Percentiles rank a stretch among this genome's conserved stretches.
phyloP scores from a whole-genome alignment of 2,329 filamentous ascomycete genomes.

The Penicillium sp. region DNA sequence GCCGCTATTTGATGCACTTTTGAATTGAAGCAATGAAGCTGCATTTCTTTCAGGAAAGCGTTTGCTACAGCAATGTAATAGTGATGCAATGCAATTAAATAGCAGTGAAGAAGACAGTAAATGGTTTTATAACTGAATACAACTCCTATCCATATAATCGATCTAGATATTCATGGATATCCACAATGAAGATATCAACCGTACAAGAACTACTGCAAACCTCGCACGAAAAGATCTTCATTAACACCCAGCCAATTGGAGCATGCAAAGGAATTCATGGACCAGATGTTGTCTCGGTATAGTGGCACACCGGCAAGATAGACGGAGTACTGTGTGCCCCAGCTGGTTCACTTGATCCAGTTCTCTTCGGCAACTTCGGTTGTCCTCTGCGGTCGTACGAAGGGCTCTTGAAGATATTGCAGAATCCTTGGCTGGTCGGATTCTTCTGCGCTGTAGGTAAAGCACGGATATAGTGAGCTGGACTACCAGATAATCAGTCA shows the following conservation, averaged over 20 bases:
- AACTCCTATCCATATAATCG: background rate
- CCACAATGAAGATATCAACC: background rate
- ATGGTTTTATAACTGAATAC: too few species aligned
- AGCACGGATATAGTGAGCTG: too few species aligned
- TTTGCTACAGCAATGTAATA: background rate
- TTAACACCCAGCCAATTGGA: too few species aligned
- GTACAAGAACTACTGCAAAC: background rate
- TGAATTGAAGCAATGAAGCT: too few species aligned
- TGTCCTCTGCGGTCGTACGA: background rate
- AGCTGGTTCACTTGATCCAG: background rate
- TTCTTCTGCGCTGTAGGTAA: background rate
- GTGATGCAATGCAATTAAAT: too few species aligned
- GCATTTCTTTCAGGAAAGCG: background rate
- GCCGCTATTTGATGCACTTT: too few species aligned
- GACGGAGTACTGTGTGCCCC: background rate
- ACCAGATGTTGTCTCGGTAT: background rate
- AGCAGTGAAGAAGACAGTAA: too few species aligned
- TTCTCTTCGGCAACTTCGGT: background rate
- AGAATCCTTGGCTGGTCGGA: background rate
- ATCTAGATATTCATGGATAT: background rate
- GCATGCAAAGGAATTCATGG: too few species aligned
- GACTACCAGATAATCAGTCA: too few species aligned
- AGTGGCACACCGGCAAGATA: background rate
- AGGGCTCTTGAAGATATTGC: background rate
- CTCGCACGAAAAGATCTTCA: too few species aligned